Percentiles rank a stretch among this genome's conserved stretches.
Evolutionary conservation across 768 basidiomycete genomes (phyloP).

Genomic region (Cystofilobasidium capitatum): DNA sequence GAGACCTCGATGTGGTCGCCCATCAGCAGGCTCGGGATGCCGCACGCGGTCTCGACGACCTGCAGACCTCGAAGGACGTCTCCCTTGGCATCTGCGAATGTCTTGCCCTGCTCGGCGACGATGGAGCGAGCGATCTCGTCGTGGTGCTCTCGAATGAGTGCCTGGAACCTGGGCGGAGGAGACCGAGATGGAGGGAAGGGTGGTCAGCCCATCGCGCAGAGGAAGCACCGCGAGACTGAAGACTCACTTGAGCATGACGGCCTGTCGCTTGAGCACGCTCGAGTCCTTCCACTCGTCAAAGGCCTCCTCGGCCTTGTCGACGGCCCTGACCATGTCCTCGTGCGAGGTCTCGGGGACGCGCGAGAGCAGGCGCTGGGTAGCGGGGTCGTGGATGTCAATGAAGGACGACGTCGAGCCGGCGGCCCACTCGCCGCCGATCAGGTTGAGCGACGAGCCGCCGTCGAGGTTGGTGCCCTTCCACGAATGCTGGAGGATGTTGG

Average conservation of each 20-base stretch:
- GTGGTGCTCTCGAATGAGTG: conserved; percentile 70
- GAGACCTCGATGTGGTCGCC: conserved; percentile 88
- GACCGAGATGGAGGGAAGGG: background rate
- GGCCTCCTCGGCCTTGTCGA: conserved; percentile 70
- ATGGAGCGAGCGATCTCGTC: conserved; percentile 81
- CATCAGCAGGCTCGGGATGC: conserved; percentile 71
- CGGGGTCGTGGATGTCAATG: conserved; percentile 87
- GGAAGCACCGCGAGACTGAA: background rate
- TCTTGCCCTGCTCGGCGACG: conserved; percentile 89
- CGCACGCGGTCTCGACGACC: conserved; percentile 51
- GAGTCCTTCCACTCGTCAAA: conserved; percentile 82
- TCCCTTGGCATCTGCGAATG: conserved; percentile 83
- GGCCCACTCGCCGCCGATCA: conserved; percentile 78
- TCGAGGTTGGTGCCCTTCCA: conserved; percentile 82
- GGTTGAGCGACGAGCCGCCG: conserved; percentile 84
- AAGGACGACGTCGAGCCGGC: conserved; percentile 69
- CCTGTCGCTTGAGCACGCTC: conserved; percentile 74
- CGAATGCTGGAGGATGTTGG: background rate
- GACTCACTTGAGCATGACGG: conserved; percentile 75
- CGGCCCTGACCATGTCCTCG: conserved; percentile 71
- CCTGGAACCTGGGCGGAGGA: conserved; percentile 84
- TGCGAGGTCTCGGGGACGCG: conserved; percentile 80
- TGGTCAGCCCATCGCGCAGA: background rate
- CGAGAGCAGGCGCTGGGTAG: conserved; percentile 81
- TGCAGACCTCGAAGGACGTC: conserved; percentile 78